Conservation (phyloP, 1,284 basidiomycete genomes). For the Inonotus obliquus region DNA sequence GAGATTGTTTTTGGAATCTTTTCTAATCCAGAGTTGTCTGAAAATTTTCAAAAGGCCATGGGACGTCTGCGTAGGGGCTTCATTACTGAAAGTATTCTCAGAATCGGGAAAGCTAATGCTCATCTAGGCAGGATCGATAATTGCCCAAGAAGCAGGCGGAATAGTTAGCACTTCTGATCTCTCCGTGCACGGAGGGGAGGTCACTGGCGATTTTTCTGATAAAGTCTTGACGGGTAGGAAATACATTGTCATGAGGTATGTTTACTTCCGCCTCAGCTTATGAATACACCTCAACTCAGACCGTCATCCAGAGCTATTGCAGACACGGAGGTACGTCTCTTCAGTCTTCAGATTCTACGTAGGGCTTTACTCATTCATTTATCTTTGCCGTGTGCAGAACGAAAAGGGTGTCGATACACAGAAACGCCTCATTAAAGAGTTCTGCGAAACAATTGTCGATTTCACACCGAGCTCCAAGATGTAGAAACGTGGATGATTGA, state of each 20-base stretch:
- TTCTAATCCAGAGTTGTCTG: no score
- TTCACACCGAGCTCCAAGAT: constrained; percentile 7
- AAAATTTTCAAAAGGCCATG: no score
- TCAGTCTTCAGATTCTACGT: not conserved
- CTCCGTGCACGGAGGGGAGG: constrained; percentile 41
- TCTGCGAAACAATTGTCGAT: constrained; percentile 81
- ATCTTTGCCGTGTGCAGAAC: constrained; percentile 31
- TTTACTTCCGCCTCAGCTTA: not conserved
- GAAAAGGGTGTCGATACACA: constrained; percentile 73
- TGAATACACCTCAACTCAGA: not conserved
- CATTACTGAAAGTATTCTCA: not conserved
- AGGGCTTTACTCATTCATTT: not conserved
- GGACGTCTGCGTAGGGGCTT: constrained; percentile 72
- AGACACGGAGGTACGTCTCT: constrained; percentile 42
- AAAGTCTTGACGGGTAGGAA: constrained; percentile 80
- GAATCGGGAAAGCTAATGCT: not conserved
- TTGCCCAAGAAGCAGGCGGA: constrained; percentile 87
- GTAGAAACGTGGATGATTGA: not conserved
- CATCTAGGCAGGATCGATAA: constrained; percentile 75
- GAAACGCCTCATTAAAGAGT: constrained; percentile 76
- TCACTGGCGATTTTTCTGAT: constrained; percentile 43
- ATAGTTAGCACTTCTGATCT: constrained; percentile 67
- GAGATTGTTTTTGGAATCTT: constrained; percentile 29
- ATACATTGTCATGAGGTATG: constrained; percentile 66
- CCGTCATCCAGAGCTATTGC: constrained; percentile 45